Conservation (phyloP, 352 stramenopile species). For the Phytopythium kandeliae region DNA sequence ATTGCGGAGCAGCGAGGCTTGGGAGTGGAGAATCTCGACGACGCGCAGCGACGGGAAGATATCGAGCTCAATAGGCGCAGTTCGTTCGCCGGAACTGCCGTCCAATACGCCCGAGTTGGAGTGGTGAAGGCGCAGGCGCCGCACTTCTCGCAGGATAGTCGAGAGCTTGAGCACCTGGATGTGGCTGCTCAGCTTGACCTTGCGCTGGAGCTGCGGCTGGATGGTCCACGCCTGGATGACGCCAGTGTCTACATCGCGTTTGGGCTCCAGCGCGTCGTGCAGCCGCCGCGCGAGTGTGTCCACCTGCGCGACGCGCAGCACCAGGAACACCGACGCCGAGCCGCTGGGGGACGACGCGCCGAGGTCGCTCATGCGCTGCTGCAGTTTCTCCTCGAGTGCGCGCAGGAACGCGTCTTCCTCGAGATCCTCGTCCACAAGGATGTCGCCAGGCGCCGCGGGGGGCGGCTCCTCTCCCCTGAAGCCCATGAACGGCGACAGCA, state of each 20-base stretch:
- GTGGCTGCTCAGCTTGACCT: conserved; percentile 70
- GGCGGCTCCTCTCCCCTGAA: conserved; percentile 4
- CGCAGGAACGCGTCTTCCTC: conserved; percentile 63
- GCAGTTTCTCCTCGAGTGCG: conserved; percentile 60
- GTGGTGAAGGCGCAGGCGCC: conserved; percentile 57
- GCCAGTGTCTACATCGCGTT: conserved; percentile 52
- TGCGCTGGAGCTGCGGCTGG: conserved; percentile 47
- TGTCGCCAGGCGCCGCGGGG: conserved; percentile 12
- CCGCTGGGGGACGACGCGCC: not conserved
- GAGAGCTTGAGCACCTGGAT: conserved; percentile 86
- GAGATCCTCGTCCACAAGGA: conserved; percentile 39
- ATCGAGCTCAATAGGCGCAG: conserved; percentile 52
- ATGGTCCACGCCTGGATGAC: conserved; percentile 75
- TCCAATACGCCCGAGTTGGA: conserved; percentile 6
- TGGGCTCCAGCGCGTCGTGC: conserved; percentile 67
- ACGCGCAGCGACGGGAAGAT: conserved; percentile 75
- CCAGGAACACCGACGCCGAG: conserved; percentile 37
- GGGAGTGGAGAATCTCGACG: conserved; percentile 56
- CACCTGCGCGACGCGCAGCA: conserved; percentile 63
- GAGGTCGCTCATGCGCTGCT: conserved; percentile 46
- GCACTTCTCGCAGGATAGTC: conserved; percentile 74
- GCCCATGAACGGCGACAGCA: conserved; percentile 27
- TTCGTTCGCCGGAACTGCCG: not conserved
- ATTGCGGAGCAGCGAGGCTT: conserved; percentile 31
- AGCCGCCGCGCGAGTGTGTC: conserved; percentile 61